Evolutionary conservation across 2,329 filamentous ascomycete genomes (phyloP).

Genomic region (Ilyonectria mors-panacis): DNA sequence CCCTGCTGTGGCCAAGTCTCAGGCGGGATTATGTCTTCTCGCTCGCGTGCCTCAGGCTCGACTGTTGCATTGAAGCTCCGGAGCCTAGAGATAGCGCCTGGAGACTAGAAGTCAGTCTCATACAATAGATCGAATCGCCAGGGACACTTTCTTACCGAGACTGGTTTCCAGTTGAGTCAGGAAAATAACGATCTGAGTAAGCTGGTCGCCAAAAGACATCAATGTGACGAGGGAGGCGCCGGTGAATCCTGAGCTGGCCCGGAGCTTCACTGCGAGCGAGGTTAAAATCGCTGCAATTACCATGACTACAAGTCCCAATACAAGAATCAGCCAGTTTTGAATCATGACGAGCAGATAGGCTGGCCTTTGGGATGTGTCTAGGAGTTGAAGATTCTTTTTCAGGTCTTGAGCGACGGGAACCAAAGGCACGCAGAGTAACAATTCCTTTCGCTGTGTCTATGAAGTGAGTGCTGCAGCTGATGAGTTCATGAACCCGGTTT

Average conservation of each 20-base stretch:
- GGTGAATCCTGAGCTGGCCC: too few relatives aligned
- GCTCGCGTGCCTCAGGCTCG: not conserved
- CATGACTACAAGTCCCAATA: slow-evolving; percentile 62
- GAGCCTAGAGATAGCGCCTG: slow-evolving; percentile 3
- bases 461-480: slow-evolving; percentile 58
- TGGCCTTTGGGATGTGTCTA: slow-evolving; percentile 70
- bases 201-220: too few relatives aligned
- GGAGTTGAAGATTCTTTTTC: slow-evolving; percentile 58
- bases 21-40: not conserved
- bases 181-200: slow-evolving; percentile 5
- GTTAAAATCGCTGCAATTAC: slow-evolving; percentile 57
- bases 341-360: slow-evolving; percentile 71
- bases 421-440: slow-evolving; percentile 66
- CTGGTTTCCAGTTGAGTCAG: slow-evolving; percentile 8
- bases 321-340: slow-evolving; percentile 67
- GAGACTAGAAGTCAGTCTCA: not conserved
- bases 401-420: slow-evolving; percentile 42
- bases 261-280: too few relatives aligned
- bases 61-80: slow-evolving; percentile 1
- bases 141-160: not conserved
- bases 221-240: too few relatives aligned
- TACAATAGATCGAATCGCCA: not conserved
- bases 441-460: slow-evolving; percentile 68
- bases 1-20: not conserved
- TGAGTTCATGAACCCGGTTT: too few relatives aligned